phyloP scores from a whole-genome alignment of 164 flowering plant genomes.

The Dillenia suffruticosa region DNA sequence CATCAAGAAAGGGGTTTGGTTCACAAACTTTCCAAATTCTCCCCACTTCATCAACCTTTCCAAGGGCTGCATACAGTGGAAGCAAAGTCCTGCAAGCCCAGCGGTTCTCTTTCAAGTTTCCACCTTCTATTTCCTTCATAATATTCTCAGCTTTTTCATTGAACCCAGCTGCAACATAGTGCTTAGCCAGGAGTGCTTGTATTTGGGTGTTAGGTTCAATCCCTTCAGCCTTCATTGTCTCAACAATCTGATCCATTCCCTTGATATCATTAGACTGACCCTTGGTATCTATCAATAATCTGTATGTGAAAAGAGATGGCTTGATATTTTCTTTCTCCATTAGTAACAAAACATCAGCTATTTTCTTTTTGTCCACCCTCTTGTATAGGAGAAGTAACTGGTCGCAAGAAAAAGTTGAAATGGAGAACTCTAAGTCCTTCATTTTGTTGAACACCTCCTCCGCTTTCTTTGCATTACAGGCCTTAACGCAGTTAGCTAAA shows the following conservation, averaged over 20 bases:
- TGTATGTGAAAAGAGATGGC: slow-evolving; percentile 60
- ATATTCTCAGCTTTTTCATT: slow-evolving; percentile 65
- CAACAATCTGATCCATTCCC: slow-evolving; percentile 78
- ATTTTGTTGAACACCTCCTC: slow-evolving; percentile 76
- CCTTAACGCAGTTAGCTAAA: slow-evolving; percentile 50
- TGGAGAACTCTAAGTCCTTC: slow-evolving; percentile 54
- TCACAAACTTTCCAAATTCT: slow-evolving; percentile 68
- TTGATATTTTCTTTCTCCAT: slow-evolving; percentile 85
- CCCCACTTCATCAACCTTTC: slow-evolving; percentile 57
- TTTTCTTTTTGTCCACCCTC: slow-evolving; percentile 65
- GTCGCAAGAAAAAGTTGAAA: slow-evolving; percentile 64
- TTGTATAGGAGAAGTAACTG: slow-evolving; percentile 81
- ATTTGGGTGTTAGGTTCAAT: slow-evolving; percentile 36
- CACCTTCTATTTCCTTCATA: slow-evolving; percentile 76
- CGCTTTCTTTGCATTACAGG: slow-evolving; percentile 50
- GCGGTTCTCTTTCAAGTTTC: slow-evolving; percentile 32
- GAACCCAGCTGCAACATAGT: slow-evolving; percentile 49
- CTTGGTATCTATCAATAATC: slow-evolving; percentile 60
- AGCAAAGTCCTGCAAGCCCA: slow-evolving; percentile 39
- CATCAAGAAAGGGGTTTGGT: slow-evolving; percentile 30
- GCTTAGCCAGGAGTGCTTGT: slow-evolving; percentile 39
- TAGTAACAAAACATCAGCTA: slow-evolving; percentile 64
- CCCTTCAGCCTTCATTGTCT: slow-evolving; percentile 80
- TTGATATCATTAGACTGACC: slow-evolving; percentile 59
- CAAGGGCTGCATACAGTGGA: slow-evolving; percentile 64